Conservation (phyloP, 2,329 filamentous ascomycete genomes). For the Stachybotrys echinatus region DNA sequence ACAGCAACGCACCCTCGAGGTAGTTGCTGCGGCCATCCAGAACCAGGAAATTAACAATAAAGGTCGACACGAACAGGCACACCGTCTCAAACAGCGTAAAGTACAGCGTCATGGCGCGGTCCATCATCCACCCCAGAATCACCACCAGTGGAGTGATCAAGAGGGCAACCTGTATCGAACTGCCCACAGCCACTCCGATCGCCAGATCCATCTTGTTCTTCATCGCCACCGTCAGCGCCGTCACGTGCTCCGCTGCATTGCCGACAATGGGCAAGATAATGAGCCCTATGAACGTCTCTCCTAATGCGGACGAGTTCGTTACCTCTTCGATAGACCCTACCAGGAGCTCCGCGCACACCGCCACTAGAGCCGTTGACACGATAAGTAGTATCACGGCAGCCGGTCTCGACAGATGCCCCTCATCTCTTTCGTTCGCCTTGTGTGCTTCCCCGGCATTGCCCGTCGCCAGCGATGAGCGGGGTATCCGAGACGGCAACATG, state of each 20-base stretch:
- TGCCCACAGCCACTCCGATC: conserved; percentile 66
- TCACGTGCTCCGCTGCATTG: conserved; percentile 69
- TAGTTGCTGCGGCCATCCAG: conserved; percentile 84
- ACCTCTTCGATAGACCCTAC: conserved; percentile 63
- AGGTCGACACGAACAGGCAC: conserved; percentile 74
- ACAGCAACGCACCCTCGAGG: conserved; percentile 69
- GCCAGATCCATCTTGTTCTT: conserved; percentile 75
- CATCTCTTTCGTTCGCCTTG: conserved; percentile 25
- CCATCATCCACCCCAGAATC: conserved; percentile 65
- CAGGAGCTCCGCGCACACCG: conserved; percentile 65
- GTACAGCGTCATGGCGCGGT: conserved; percentile 70
- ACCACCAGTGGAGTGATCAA: conserved; percentile 67
- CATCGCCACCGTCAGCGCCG: conserved; percentile 63
- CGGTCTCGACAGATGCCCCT: conserved; percentile 46
- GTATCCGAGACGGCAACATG: conserved; percentile 42
- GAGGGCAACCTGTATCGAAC: conserved; percentile 67
- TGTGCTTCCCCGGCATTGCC: conserved; percentile 16
- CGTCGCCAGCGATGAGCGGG: conserved; percentile 28
- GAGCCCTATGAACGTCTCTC: conserved; percentile 65
- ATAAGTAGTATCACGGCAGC: conserved; percentile 58
- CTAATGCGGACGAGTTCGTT: conserved; percentile 48
- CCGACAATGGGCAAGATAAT: conserved; percentile 70
- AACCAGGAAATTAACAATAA: conserved; percentile 85
- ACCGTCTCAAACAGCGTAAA: conserved; percentile 89
- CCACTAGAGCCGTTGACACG: conserved; percentile 59